Conservation (phyloP, 2,329 filamentous ascomycete species). For the Keithomyces neogunnii region DNA sequence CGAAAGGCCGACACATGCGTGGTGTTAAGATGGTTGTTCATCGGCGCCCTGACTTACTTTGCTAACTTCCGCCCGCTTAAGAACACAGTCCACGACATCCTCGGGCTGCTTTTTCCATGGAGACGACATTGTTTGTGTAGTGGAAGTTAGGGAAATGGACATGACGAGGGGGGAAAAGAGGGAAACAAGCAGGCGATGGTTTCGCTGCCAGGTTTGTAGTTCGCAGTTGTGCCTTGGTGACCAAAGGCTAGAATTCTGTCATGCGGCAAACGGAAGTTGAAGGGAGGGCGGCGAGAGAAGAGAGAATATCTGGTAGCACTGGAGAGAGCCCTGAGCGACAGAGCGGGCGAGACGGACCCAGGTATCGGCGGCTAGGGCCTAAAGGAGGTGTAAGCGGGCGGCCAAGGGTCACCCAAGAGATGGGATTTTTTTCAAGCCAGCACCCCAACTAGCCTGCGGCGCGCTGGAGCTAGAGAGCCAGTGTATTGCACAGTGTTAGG, state of each 20-base stretch:
- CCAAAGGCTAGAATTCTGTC: background rate
- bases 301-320: background rate
- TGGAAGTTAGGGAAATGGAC: background rate
- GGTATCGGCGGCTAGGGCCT: constrained; percentile 4
- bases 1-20: background rate
- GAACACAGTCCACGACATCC: constrained; percentile 57
- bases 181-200: too few relatives aligned
- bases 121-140: constrained; percentile 41
- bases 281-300: constrained; percentile 4
- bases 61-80: constrained; percentile 66
- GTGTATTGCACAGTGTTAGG: too few relatives aligned
- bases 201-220: too few relatives aligned
- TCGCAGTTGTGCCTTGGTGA: too few relatives aligned
- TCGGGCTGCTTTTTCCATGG: constrained; percentile 56
- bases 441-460: background rate
- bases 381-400: background rate
- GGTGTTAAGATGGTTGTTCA: background rate
- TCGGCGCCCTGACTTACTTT: constrained; percentile 46
- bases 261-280: background rate
- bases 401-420: background rate
- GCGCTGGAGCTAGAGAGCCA: too few relatives aligned
- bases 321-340: background rate
- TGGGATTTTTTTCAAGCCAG: background rate
- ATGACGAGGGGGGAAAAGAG: too few relatives aligned
- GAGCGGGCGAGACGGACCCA: constrained; percentile 6